A percentile compares a stretch with the other conserved stretches of the same genome.
Conservation (phyloP, 306 rosid species). For the Citrullus colocynthis region DNA sequence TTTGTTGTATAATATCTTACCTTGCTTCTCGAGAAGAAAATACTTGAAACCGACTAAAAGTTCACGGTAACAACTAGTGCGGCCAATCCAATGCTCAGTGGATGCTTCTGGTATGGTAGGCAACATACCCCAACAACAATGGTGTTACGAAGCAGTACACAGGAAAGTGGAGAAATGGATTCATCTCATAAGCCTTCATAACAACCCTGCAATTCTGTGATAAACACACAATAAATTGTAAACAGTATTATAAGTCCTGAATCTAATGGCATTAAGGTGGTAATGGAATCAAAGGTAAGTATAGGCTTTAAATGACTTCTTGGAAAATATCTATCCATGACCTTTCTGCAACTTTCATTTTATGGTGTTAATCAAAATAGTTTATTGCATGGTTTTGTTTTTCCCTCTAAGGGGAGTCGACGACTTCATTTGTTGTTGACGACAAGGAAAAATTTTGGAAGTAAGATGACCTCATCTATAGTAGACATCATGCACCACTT, state of each 20-base stretch:
- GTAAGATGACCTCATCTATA: background rate
- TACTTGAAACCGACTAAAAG: background rate
- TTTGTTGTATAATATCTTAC: background rate
- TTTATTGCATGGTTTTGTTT: background rate
- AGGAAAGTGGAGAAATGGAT: constrained; percentile 60
- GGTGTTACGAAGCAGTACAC: constrained; percentile 55
- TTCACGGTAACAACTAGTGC: background rate
- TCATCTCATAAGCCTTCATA: constrained; percentile 82
- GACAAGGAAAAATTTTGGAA: background rate
- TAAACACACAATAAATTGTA: no score
- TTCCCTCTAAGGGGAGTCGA: background rate
- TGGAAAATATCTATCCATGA: background rate
- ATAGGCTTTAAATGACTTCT: background rate
- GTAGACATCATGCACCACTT: no score
- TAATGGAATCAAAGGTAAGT: background rate
- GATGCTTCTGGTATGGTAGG: constrained; percentile 34
- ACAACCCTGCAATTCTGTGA: constrained; percentile 67
- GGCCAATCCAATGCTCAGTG: constrained; percentile 6
- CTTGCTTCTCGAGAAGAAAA: background rate
- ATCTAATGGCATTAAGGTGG: background rate
- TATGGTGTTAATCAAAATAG: background rate
- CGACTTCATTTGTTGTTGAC: background rate
- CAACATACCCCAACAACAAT: constrained; percentile 43
- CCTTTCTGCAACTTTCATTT: background rate
- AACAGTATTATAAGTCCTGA: background rate